phyloP scores from a whole-genome alignment of 768 basidiomycete species.

The Termitomyces sp. region DNA sequence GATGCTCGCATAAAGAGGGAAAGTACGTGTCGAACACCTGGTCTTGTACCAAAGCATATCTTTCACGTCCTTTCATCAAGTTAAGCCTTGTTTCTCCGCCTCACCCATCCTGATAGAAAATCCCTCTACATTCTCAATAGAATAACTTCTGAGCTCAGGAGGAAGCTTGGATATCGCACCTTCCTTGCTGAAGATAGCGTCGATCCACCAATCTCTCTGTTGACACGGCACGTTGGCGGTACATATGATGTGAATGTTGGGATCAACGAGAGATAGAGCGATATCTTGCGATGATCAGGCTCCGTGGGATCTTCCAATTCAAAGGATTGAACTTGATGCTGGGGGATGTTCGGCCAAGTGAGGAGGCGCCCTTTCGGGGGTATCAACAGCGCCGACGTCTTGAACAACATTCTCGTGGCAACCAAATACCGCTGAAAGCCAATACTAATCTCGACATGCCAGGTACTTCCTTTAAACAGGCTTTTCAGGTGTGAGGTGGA shows the following conservation, averaged over 20 bases:
- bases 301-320: no score
- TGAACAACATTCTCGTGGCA: no score
- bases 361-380: no score
- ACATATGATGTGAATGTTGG: conserved; percentile 17
- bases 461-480: no score
- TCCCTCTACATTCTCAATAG: conserved; percentile 13
- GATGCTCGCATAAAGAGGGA: background rate
- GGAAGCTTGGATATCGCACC: conserved; percentile 14
- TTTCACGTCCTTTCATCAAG: conserved; percentile 21
- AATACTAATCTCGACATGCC: no score
- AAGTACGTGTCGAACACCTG: background rate
- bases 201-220: conserved; percentile 18
- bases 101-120: conserved; percentile 19
- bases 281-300: no score
- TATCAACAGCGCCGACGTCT: no score
- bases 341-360: no score
- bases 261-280: conserved; percentile 10
- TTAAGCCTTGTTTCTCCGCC: conserved; percentile 16
- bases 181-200: conserved; percentile 5
- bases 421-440: no score
- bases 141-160: conserved; percentile 15
- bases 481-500: no score
- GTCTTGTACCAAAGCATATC: background rate
- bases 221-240: conserved; percentile 23
- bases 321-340: no score